These are phyloP conservation scores for Fusarium sp. DNA, from an alignment of 2,329 filamentous ascomycete species.

Conservation along the genomic window DNA sequence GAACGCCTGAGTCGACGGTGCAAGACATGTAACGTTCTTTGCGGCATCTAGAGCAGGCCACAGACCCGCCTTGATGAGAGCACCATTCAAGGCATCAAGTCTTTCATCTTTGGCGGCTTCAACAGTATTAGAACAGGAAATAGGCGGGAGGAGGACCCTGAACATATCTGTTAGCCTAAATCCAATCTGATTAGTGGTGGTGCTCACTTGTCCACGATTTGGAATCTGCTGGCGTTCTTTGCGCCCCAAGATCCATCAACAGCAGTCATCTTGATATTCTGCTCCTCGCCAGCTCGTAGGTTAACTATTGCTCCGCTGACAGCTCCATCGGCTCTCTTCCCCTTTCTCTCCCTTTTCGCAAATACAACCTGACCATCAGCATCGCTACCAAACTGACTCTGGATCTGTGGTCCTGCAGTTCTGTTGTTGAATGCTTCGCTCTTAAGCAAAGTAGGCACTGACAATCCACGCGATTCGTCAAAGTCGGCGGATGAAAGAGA, in stretches of 20 bases:
- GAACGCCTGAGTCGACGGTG: conserved; percentile 34
- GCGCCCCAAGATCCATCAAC: conserved; percentile 40
- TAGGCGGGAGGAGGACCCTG: conserved; percentile 34
- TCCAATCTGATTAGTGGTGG: rapidly evolving
- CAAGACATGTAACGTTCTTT: conserved; percentile 41
- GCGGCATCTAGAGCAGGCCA: conserved; percentile 33
- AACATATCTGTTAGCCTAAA: rapidly evolving
- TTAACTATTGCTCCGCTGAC: conserved; percentile 10
- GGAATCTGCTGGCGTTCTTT: conserved; percentile 32
- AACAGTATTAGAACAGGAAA: conserved; percentile 32
- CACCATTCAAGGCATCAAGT: conserved; percentile 24
- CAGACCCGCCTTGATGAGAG: conserved; percentile 27
- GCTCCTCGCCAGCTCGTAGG: conserved; percentile 31
- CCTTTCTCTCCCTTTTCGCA: background rate
- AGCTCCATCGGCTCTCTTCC: conserved; percentile 7
- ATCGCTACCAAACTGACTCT: conserved; percentile 15
- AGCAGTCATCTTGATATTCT: conserved; percentile 39
- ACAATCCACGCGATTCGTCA: conserved; percentile 4
- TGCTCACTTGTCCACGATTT: conserved; percentile 36
- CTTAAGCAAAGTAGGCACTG: conserved; percentile 29
- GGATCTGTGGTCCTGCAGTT: conserved; percentile 21
- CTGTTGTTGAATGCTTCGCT: conserved; percentile 37
- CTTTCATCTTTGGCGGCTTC: conserved; percentile 10
- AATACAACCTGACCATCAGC: conserved; percentile 39
- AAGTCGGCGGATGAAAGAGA: conserved; percentile 27